Evolutionary conservation across 345 rosid species (phyloP).

Genomic region (Aquilaria yunnanensis): DNA sequence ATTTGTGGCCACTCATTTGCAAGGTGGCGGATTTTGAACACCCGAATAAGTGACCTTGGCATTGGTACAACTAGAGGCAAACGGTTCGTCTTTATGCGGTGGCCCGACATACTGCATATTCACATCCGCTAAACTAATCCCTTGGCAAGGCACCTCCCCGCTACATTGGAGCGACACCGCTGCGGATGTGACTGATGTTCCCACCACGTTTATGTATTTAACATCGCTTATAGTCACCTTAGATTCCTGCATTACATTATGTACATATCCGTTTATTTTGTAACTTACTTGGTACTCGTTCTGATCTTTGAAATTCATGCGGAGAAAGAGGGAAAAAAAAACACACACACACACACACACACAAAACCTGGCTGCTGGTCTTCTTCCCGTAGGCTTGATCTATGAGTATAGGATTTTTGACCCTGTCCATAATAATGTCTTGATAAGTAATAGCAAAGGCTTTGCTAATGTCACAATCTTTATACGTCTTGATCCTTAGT

Average conservation of each 20-base stretch:
- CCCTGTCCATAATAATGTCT: too few species aligned
- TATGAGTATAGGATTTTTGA: too few species aligned
- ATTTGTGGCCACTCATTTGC: constrained; percentile 5
- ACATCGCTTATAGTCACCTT: constrained; percentile 36
- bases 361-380: too few species aligned
- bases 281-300: too few species aligned
- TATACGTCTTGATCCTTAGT: constrained; percentile 23
- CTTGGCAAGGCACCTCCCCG: constrained; percentile 34
- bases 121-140: constrained; percentile 27
- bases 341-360: neutral
- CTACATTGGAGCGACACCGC: constrained; percentile 48
- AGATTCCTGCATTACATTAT: constrained; percentile 33
- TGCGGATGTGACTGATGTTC: constrained; percentile 32
- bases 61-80: constrained; percentile 29
- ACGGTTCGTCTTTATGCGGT: constrained; percentile 1
- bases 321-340: neutral
- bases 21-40: constrained; percentile 38
- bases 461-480: too few species aligned
- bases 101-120: constrained; percentile 29
- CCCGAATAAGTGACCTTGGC: constrained; percentile 26
- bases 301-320: too few species aligned
- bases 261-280: neutral
- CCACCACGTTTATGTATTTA: constrained; percentile 34
- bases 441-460: too few species aligned
- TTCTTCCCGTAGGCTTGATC: too few species aligned